Evolutionary conservation across 2,329 filamentous ascomycete genomes (phyloP).

Genomic region (Alternaria solani): DNA sequence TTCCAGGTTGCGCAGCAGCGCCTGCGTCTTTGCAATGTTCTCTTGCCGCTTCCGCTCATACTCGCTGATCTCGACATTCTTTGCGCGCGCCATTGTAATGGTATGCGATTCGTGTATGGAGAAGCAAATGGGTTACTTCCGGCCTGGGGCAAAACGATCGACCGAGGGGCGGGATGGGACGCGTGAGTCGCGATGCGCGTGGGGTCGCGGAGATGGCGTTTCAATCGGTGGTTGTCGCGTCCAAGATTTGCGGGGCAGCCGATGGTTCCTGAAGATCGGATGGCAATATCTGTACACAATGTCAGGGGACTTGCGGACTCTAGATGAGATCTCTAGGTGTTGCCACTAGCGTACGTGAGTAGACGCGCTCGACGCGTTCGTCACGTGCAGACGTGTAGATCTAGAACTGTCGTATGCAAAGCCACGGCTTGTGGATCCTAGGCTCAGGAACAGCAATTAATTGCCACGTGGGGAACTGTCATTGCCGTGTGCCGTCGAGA

Average conservation of each 20-base stretch:
- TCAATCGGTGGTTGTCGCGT: neutral
- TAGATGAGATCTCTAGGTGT: neutral
- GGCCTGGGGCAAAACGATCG: neutral
- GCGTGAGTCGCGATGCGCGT: constrained; percentile 9
- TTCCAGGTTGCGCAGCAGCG: constrained; percentile 79
- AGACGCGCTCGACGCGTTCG: constrained; percentile 21
- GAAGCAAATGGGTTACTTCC: neutral
- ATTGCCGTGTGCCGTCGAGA: neutral
- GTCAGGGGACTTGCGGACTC: neutral
- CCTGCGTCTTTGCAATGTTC: constrained; percentile 87
- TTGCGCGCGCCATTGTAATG: constrained; percentile 43
- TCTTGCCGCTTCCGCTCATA: constrained; percentile 86
- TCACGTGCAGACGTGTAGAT: constrained; percentile 24
- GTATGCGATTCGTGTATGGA: neutral
- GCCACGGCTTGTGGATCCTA: neutral
- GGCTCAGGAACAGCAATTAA: neutral
- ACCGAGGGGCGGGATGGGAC: neutral
- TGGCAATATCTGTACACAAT: neutral
- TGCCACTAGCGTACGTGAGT: constrained; percentile 26
- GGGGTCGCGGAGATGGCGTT: neutral
- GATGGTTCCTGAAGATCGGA: constrained; percentile 18
- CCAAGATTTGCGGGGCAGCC: constrained; percentile 5
- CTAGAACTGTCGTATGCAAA: neutral
- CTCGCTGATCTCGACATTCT: constrained; percentile 72
- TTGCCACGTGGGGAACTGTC: neutral